Evolutionary conservation across 768 basidiomycete species (phyloP), one percentile per base, ranked within the genome.

Genomic region (Tricholoma matsutake): DNA sequence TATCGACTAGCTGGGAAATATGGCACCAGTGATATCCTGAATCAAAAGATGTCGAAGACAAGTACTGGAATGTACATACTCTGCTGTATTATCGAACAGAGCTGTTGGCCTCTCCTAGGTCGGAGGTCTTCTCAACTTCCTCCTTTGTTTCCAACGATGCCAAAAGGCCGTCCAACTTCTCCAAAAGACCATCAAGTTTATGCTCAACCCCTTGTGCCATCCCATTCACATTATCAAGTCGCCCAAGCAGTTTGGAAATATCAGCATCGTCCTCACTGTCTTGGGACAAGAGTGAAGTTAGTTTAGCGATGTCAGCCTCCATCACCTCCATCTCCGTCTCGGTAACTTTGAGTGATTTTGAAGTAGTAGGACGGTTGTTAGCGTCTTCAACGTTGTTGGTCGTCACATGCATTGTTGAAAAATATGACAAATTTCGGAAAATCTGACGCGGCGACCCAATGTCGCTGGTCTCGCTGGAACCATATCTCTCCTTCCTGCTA

Each of bases 191-290:
- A 67, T 92, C 88, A 43, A 92, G 73, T 63, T 81, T 83, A 59
- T 69, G 69, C 67, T 92, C 91, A 51, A 92, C 78, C 2, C 79
- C 85, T 32, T 75, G 69, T 3, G 89, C 90, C 63, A 91, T 68
- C 32, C 78, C 78, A 63, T 86, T 79, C 5, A 88, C 88, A 16
- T 70, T 69, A 31, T 88, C 83, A 43, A 92, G 73, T 45, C 76
- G 79, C 47, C 73, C 73, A 49, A 91, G 73, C 43, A 91, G 70
- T 69, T 86, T 83, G 13, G 70, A 71, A 54, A 88, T 71, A 59
- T 80, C 77, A 20, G 68, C 68, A 32, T 83, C 84, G 25, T 79
- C 78, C 20, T 67, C 68, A 45, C 69, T 72, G 53, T 70, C 65
- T 54, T 69, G 67, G 4, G 72, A 70, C 9, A 81, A 65, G 9